phyloP scores from a whole-genome alignment of 441 rosid genomes.

The Capsella rubella region DNA sequence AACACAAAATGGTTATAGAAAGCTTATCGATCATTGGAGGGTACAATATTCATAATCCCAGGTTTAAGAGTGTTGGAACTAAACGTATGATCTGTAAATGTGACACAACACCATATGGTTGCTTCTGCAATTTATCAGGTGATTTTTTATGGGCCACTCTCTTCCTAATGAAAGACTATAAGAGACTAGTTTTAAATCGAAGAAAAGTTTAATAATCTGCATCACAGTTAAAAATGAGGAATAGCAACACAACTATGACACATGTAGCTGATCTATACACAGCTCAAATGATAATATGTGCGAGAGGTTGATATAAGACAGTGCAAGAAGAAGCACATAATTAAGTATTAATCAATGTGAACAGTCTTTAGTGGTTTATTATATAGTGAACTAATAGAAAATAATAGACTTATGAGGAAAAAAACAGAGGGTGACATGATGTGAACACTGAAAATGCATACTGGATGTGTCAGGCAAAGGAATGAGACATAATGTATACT shows the following conservation, averaged over 20 bases:
- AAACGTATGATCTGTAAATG: neutral
- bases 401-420: neutral
- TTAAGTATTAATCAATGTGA: neutral
- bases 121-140: constrained; percentile 1
- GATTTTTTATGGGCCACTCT: neutral
- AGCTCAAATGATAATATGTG: neutral
- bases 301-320: neutral
- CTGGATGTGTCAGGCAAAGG: neutral
- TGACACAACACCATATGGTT: neutral
- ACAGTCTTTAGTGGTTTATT: neutral
- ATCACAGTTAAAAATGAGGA: neutral
- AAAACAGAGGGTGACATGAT: constrained; percentile 1
- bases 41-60: neutral
- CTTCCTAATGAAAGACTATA: neutral
- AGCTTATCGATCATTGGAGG: neutral
- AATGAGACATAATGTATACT: constrained; percentile 41
- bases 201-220: neutral
- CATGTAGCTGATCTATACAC: neutral
- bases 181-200: neutral
- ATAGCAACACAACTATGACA: neutral
- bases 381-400: neutral
- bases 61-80: neutral
- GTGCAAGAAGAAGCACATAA: neutral
- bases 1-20: constrained; percentile 10
- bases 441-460: constrained; percentile 3